phyloP scores from a whole-genome alignment of 768 basidiomycete species.

The Gloeophyllum trabeum region DNA sequence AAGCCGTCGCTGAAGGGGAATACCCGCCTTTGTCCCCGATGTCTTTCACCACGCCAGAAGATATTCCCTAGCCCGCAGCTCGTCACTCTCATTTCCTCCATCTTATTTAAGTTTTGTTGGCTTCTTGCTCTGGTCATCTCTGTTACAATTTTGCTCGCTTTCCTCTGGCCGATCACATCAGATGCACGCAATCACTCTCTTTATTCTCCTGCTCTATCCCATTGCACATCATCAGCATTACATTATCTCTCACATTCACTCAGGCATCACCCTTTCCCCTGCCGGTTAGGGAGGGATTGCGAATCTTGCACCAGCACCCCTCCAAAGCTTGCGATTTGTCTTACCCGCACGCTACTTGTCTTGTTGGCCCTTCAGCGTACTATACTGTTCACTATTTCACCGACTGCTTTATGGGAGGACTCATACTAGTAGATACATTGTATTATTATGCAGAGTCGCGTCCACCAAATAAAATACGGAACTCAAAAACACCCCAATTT shows the following conservation, averaged over 20 bases:
- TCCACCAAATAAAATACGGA: conserved; percentile 2
- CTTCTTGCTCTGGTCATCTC: conserved; percentile 13
- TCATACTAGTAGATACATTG: conserved; percentile 16
- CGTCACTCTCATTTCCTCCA: conserved; percentile 11
- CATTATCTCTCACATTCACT: background rate
- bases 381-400: conserved; percentile 8
- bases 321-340: background rate
- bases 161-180: conserved; percentile 1
- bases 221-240: background rate
- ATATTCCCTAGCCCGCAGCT: conserved; percentile 19
- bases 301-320: background rate
- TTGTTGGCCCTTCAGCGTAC: conserved; percentile 9
- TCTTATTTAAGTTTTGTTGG: conserved; percentile 18
- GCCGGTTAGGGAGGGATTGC: no score
- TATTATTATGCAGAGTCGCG: conserved; percentile 14
- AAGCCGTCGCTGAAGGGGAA: conserved; percentile 75
- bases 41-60: conserved; percentile 49
- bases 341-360: background rate
- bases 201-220: background rate
- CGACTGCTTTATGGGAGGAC: conserved; percentile 3
- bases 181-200: conserved; percentile 2
- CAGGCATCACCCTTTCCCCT: no score
- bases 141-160: conserved; percentile 13
- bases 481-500: no score
- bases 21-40: conserved; percentile 65